Evolutionary conservation across 306 rosid species (phyloP), one percentile per base, ranked within the genome.

Genomic region (Rosa chinensis): DNA sequence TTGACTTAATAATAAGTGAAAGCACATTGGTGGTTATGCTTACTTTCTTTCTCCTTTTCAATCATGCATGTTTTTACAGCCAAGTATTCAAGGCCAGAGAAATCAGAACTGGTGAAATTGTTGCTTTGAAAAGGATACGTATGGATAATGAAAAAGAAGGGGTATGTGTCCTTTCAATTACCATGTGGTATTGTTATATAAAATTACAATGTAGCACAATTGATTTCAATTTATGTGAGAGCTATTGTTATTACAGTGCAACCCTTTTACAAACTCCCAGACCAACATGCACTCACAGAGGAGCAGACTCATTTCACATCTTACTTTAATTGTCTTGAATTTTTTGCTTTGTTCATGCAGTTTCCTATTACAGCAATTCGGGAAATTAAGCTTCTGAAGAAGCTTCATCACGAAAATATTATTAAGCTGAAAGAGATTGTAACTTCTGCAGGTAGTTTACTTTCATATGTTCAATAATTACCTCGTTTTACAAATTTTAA

Each of bases 101-200:
- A 79, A 86, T 77, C 66, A 81, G 39, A 76, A 89, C 92, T 8
- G 96, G 96, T 25, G 92, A 91, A 84, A 89, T 89, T 78, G 96
- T 91, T 84, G 96, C 96, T 35, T 82, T 91, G 82, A 91, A 91
- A 82, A 91, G 85, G 80, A 89, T 91, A 81, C 87, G 92, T 40
- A 91, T 91, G 92, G 96, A 89, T 84, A 89, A 84, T 37, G 92
- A 91, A 84, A 91, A 87, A 79, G 95, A 87, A 63, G 91, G 96
- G 91, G 95, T 89, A 89, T 74, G 32, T 72, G 73, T 72, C 16
- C 14, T 59, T 78, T 58, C 50, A 50, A 50, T 56, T 64, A 68
- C 48, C n/a, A 17, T 63, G 14, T 56, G 76, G 76, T 35, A 2
- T 73, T 70, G 12, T 73, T 74, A 69, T 6, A 21, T 14, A 37